A percentile compares a stretch with the other conserved stretches of the same genome.
phyloP scores from a whole-genome alignment of 2,329 filamentous ascomycete species.

The Hypoxylon sp. region DNA sequence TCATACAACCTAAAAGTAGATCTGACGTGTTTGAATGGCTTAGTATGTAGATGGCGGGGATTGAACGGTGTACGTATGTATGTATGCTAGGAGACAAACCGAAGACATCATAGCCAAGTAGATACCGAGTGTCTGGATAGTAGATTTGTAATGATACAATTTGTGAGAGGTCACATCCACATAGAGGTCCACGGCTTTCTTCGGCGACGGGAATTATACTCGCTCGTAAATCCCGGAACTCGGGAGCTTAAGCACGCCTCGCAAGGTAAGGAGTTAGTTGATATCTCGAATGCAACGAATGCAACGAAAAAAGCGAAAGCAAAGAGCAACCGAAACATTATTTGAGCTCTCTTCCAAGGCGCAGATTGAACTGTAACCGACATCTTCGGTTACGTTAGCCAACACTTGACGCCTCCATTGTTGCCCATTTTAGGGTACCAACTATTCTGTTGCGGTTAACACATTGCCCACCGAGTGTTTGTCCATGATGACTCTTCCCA shows the following conservation, averaged over 20 bases:
- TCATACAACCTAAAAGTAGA: slow-evolving; percentile 15
- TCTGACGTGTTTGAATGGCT: slow-evolving; percentile 10
- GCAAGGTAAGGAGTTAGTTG: background rate
- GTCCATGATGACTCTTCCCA: background rate
- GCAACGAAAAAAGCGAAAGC: slow-evolving; percentile 11
- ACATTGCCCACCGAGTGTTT: background rate
- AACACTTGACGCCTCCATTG: background rate
- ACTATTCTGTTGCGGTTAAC: background rate
- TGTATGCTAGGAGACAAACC: too few species aligned
- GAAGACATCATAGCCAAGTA: background rate
- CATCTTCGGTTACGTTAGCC: background rate
- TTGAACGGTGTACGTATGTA: background rate
- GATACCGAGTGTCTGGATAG: background rate
- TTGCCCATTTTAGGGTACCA: background rate
- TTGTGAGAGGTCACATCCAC: background rate
- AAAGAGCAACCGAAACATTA: background rate
- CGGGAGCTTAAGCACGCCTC: background rate
- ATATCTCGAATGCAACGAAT: slow-evolving; percentile 5
- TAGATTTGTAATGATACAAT: background rate
- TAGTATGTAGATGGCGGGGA: background rate
- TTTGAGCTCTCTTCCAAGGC: background rate
- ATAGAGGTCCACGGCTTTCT: background rate
- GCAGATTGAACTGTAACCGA: background rate
- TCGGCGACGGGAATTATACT: slow-evolving; percentile 1
- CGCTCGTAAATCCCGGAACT: slow-evolving; percentile 18